Conservation (phyloP, 140 eudicot species). For the Ambrosia hybrid region DNA sequence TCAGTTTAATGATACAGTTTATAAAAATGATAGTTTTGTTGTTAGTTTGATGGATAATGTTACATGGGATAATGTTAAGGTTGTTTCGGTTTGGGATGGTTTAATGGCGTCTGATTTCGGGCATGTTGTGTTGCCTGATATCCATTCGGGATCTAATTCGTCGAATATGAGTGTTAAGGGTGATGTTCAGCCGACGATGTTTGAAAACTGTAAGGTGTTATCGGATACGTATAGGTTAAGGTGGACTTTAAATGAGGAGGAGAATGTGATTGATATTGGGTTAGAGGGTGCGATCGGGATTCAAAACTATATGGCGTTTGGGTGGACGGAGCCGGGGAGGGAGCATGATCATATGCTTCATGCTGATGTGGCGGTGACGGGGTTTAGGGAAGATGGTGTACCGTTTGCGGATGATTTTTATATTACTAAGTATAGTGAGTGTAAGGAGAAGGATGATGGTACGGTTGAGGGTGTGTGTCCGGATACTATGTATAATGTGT, state of each 20-base stretch:
- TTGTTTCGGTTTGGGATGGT: constrained; percentile 79
- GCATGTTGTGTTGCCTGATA: constrained; percentile 46
- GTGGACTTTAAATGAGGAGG: constrained; percentile 71
- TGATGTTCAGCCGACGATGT: constrained; percentile 58
- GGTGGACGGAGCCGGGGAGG: constrained; percentile 80
- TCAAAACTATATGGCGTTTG: constrained; percentile 92
- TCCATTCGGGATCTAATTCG: no score
- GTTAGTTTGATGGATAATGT: constrained; percentile 66
- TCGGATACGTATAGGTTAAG: constrained; percentile 63
- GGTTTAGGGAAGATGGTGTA: constrained; percentile 78
- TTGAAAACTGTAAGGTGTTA: constrained; percentile 73
- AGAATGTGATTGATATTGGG: constrained; percentile 72
- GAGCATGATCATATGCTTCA: constrained; percentile 66
- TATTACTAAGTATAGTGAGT: constrained; percentile 79
- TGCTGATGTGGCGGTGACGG: constrained; percentile 77
- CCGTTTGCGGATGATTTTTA: constrained; percentile 86
- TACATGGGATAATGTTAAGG: constrained; percentile 72
- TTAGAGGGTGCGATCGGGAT: constrained; percentile 77
- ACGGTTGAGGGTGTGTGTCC: constrained; percentile 79
- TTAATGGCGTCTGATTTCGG: constrained; percentile 77
- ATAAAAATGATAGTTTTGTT: constrained; percentile 59
- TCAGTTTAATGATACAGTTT: constrained; percentile 47
- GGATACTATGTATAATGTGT: constrained; percentile 50
- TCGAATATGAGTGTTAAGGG: constrained; percentile 24
- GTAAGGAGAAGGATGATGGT: constrained; percentile 50